Evolutionary conservation across 1,139 yeast species (phyloP), one percentile per base, ranked within the genome.

Genomic region (Protomyces lactucae-debilis): DNA sequence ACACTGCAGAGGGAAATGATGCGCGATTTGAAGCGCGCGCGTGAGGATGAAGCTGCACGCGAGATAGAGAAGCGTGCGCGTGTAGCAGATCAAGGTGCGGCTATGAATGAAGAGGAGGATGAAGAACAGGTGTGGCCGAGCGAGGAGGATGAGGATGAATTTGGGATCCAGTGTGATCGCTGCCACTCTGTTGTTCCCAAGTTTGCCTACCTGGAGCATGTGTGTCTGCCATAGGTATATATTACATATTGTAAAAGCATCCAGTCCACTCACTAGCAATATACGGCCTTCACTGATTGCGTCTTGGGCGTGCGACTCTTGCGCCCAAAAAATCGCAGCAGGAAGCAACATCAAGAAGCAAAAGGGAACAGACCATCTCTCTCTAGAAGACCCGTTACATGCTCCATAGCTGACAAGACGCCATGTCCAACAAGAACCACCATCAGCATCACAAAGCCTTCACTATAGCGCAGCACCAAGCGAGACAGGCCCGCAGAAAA

Each of bases 111-210:
- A 3, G 40, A 53, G 43, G 54, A 56, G 28, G 39, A 55, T 10
- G 23, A 21, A 2, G 23, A 28, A 9, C 39, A 8, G 36, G 10
- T 23, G 39, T n/a, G 32, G 61, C 52, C 14, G 55, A 57, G 16
- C 23, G 12, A 8, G 51, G 61, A 48, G 5, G 61, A 52, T 9
- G 63, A 59, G 23, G 52, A 40, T 21, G 63, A 52, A n/a, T 3
- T 5, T 18, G 63, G 63, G n/a, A 10, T 16, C 12, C 52, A 40
- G 12, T 59, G 63, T 23, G 57, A 59, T 21, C 28, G 39, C 10
- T 59, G 63, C 28, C 14, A 23, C 25, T 59, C 63, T 59, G 57
- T 59, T 23, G 54, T 59, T 25, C 63, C 63, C 12, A 25, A n/a
- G n/a, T 59, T 59, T 35, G 63, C 63, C 32, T 23, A 40, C 6